Evolutionary conservation across 1,139 yeast species (phyloP), one percentile per base, ranked within the genome.

Genomic region (Debaryomyces psychrophilus): DNA sequence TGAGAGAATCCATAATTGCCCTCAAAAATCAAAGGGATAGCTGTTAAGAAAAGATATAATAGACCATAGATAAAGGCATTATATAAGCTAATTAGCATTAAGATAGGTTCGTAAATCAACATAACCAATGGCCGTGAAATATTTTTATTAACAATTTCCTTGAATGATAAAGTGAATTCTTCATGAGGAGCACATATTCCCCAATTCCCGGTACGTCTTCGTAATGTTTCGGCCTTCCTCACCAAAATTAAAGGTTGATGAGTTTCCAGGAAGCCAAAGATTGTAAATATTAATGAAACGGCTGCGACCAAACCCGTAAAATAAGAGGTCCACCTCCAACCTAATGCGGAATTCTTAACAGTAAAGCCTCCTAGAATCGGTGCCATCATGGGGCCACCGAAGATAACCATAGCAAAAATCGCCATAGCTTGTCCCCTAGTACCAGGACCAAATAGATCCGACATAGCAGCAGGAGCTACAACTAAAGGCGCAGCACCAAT

Each of bases 1-100:
- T 50, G 49, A 9, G 37, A 29, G 70, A 80, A 82, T 22, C 74
- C 74, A 60, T 87, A 88, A 44, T 83, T 83, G 7, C 71, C 75
- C 11, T 68, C 71, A 61, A 88, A 90, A 37, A 88, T 82, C 53
- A 86, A 71, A 25, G 96, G 96, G 56, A 86, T 81, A 1, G 95
- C 95, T 40, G 88, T 87, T 55, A 90, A 71, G 64, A 87, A 79
- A 56, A 89, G 66, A 62, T 90, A 90, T 47, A 88, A 68, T 64
- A 90, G 83, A 53, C 95, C 96, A 63, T 89, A 90, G 50, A 89
- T 11, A 65, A 90, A 88, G 2, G 96, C 85, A 60, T 85, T 87
- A 73, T 89, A 90, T 38, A 89, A 58, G 28, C 92, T 79, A 50
- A 89, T 68, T 44, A 85, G 68, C 31, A 88, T 72, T 52, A 89